These are phyloP conservation scores for Lojkania enalia DNA, from an alignment of 2,329 filamentous ascomycete genomes.

Conservation along the genomic window DNA sequence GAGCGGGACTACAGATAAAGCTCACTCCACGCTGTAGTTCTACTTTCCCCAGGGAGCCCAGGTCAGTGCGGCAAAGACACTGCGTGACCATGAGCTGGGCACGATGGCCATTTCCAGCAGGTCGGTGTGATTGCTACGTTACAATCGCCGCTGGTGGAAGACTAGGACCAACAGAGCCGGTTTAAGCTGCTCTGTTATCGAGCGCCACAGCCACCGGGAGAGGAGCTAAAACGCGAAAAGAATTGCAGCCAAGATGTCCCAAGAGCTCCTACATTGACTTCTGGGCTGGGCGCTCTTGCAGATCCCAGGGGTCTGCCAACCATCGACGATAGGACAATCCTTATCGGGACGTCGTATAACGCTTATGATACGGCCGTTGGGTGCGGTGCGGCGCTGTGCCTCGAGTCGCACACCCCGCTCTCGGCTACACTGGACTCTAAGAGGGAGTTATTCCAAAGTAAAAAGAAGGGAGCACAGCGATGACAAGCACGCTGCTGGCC, in stretches of 20 bases:
- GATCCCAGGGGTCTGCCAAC: slow-evolving; percentile 2
- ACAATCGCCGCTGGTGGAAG: slow-evolving; percentile 27
- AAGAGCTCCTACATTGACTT: slow-evolving; percentile 29
- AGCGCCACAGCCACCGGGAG: slow-evolving; percentile 19
- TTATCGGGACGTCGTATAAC: slow-evolving; percentile 2
- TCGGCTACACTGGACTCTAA: not conserved
- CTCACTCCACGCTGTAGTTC: no score
- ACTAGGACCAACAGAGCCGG: slow-evolving; percentile 7
- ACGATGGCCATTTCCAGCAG: slow-evolving; percentile 34
- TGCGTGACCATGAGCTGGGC: not conserved
- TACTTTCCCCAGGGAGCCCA: slow-evolving; percentile 10
- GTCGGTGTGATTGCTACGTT: slow-evolving; percentile 29
- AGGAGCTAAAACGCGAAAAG: slow-evolving; percentile 25
- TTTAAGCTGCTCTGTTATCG: slow-evolving; percentile 24
- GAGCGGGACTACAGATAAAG: no score
- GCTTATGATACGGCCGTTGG: not conserved
- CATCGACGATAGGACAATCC: not conserved
- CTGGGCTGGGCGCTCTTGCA: slow-evolving; percentile 26
- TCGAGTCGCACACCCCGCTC: not conserved
- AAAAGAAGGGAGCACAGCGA: not conserved
- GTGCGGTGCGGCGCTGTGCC: not conserved
- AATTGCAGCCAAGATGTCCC: slow-evolving; percentile 22
- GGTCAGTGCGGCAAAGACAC: slow-evolving; percentile 1
- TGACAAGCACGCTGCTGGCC: not conserved
- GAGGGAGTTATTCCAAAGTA: not conserved